Conservation (phyloP, 352 stramenopile genomes). For the Globisporangium abappressorium region DNA sequence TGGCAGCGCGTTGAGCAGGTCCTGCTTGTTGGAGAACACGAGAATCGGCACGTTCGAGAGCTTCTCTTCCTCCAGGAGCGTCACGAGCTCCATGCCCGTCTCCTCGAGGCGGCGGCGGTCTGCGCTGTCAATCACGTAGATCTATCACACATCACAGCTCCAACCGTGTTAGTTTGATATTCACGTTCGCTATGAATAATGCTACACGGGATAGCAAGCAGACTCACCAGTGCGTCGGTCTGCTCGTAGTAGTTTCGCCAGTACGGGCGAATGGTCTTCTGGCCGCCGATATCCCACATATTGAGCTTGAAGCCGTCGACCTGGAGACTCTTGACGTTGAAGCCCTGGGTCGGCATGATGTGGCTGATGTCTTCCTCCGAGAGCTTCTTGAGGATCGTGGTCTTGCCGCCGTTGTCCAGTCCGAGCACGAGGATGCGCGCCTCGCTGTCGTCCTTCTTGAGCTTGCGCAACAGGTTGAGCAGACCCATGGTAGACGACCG, state of each 20-base stretch:
- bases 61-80: constrained; percentile 94
- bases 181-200: background rate
- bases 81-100: constrained; percentile 90
- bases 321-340: constrained; percentile 97
- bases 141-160: constrained; percentile 25
- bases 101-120: constrained; percentile 92
- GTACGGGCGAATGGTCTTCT: constrained; percentile 99
- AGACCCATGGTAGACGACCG: constrained; percentile 77
- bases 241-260: constrained; percentile 99
- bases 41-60: constrained; percentile 91
- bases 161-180: background rate
- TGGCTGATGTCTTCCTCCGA: constrained; percentile 93
- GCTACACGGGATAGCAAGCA: background rate
- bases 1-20: constrained; percentile 91
- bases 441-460: constrained; percentile 95
- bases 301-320: constrained; percentile 97
- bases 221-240: constrained; percentile 87
- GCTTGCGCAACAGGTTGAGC: constrained; percentile 93
- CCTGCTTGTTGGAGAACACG: constrained; percentile 97
- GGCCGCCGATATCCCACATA: constrained; percentile 98
- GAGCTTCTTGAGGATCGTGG: constrained; percentile 96
- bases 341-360: constrained; percentile 94
- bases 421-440: constrained; percentile 93
- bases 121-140: constrained; percentile 95
- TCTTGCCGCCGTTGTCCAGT: constrained; percentile 96